phyloP scores from a whole-genome alignment of 2,329 filamentous ascomycete species.

The Microsporum audouinii region DNA sequence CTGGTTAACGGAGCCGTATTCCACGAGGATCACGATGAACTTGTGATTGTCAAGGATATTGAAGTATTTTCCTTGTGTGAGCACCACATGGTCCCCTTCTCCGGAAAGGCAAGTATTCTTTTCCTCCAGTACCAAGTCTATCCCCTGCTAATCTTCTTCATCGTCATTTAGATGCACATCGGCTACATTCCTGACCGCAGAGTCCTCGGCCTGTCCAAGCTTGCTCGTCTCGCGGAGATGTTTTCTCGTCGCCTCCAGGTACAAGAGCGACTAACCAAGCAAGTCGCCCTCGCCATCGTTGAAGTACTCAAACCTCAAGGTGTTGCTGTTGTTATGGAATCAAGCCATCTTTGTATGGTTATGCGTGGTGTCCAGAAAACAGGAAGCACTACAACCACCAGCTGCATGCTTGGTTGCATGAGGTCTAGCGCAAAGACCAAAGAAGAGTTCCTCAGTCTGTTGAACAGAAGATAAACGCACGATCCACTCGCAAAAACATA shows the following conservation, averaged over 20 bases:
- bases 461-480: constrained; percentile 42
- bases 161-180: constrained; percentile 74
- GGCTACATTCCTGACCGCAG: constrained; percentile 88
- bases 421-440: constrained; percentile 84
- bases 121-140: background rate
- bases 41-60: constrained; percentile 97
- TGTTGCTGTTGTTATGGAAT: constrained; percentile 95
- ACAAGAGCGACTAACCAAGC: constrained; percentile 89
- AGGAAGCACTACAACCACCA: constrained; percentile 75
- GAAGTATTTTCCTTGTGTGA: constrained; percentile 92
- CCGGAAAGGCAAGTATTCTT: constrained; percentile 59
- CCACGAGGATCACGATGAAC: constrained; percentile 89
- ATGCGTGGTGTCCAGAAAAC: constrained; percentile 98
- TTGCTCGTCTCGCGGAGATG: constrained; percentile 94
- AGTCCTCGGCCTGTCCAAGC: constrained; percentile 89
- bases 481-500: background rate
- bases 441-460: constrained; percentile 84
- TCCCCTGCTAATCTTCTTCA: constrained; percentile 7
- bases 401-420: constrained; percentile 95
- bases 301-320: constrained; percentile 89
- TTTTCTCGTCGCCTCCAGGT: constrained; percentile 88
- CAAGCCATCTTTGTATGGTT: constrained; percentile 93
- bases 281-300: constrained; percentile 86
- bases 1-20: constrained; percentile 92
- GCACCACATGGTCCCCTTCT: constrained; percentile 94